phyloP scores from a whole-genome alignment of 345 rosid genomes.

The Erysimum cheiranthoides region DNA sequence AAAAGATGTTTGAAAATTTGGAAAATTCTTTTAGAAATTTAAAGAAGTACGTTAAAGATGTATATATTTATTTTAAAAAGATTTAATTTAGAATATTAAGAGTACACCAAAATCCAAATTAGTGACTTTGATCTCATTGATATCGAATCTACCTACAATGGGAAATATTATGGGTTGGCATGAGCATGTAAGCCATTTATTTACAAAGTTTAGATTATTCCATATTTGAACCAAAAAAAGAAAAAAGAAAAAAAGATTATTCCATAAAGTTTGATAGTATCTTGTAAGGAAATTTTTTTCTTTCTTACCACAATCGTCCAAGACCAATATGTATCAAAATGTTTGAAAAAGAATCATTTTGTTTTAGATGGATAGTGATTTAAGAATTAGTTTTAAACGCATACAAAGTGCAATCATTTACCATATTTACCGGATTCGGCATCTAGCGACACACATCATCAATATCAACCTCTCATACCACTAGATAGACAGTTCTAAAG shows the following conservation, averaged over 20 bases:
- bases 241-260: no score
- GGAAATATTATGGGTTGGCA: conserved; percentile 23
- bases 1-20: conserved; percentile 6
- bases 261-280: no score
- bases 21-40: not conserved
- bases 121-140: not conserved
- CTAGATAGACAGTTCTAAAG: not conserved
- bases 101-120: conserved; percentile 1
- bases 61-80: not conserved
- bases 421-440: not conserved
- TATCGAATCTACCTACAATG: not conserved
- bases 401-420: not conserved
- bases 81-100: not conserved
- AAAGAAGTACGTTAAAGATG: not conserved
- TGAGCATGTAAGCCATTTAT: conserved; percentile 22
- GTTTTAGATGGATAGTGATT: not conserved
- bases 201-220: not conserved
- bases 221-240: not conserved
- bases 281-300: no score
- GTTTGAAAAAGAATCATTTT: not conserved
- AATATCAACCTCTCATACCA: not conserved
- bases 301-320: not conserved
- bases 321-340: not conserved
- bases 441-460: not conserved
- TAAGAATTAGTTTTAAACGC: no score